These are phyloP conservation scores for Inosperma sp. DNA, from an alignment of 768 basidiomycete genomes.

Conservation along the genomic window DNA sequence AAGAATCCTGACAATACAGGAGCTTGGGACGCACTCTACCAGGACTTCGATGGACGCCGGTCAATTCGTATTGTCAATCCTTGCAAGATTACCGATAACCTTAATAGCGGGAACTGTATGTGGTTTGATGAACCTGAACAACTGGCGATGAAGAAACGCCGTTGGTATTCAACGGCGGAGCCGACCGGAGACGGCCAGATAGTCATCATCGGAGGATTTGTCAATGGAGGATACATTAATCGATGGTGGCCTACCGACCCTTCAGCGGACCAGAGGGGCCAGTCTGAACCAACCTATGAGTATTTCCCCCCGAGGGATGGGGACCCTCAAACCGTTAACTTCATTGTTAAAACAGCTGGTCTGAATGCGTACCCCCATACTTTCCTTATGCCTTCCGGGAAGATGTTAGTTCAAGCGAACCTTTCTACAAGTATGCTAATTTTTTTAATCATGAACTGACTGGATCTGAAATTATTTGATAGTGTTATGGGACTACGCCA, in stretches of 20 bases:
- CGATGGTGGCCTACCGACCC: slow-evolving; percentile 68
- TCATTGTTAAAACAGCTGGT: slow-evolving; percentile 68
- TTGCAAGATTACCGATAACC: slow-evolving; percentile 49
- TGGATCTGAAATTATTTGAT: not conserved
- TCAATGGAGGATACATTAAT: slow-evolving; percentile 76
- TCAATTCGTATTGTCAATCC: slow-evolving; percentile 81
- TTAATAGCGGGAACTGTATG: slow-evolving; percentile 47
- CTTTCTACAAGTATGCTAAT: slow-evolving; percentile 58
- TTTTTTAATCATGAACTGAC: not conserved
- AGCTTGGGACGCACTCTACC: slow-evolving; percentile 60
- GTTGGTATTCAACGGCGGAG: slow-evolving; percentile 81
- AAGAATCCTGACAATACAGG: slow-evolving; percentile 45
- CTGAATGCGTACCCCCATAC: slow-evolving; percentile 74
- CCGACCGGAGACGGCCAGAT: slow-evolving; percentile 70
- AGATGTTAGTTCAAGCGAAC: slow-evolving; percentile 80
- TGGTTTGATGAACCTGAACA: slow-evolving; percentile 67
- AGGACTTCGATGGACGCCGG: slow-evolving; percentile 75
- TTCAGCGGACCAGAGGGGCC: slow-evolving; percentile 56
- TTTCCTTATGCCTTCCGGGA: slow-evolving; percentile 73
- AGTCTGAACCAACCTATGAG: slow-evolving; percentile 78
- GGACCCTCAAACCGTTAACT: slow-evolving; percentile 51
- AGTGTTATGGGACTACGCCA: slow-evolving; percentile 34
- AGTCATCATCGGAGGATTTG: slow-evolving; percentile 77
- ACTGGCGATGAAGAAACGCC: slow-evolving; percentile 60
- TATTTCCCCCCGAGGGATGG: slow-evolving; percentile 65